These are phyloP conservation scores for Tilletia horrida DNA, from an alignment of 1,284 basidiomycete genomes.

Conservation along the genomic window DNA sequence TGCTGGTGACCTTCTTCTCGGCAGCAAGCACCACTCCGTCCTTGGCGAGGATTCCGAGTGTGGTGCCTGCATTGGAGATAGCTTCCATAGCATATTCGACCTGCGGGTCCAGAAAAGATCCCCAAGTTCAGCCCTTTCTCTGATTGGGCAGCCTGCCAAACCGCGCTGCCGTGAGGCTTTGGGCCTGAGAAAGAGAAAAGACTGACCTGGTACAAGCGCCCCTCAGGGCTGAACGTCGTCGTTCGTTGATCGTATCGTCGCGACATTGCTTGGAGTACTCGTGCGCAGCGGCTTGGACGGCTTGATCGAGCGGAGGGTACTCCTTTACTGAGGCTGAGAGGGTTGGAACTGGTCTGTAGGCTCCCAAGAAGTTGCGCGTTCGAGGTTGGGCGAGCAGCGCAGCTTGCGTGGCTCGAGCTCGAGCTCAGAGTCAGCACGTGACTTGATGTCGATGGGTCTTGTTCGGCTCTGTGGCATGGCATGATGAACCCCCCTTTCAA, in stretches of 20 bases:
- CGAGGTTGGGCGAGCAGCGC: no score
- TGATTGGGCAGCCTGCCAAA: not conserved
- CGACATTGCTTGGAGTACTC: conserved; percentile 34
- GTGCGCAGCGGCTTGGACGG: no score
- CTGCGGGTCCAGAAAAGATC: conserved; percentile 49
- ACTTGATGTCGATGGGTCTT: no score
- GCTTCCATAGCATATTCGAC: conserved; percentile 99
- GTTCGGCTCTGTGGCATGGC: no score
- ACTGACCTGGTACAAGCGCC: conserved; percentile 43
- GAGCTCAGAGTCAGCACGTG: no score
- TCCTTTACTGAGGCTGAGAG: no score
- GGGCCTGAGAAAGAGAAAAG: not conserved
- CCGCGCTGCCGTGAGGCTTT: not conserved
- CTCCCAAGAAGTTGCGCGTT: not conserved
- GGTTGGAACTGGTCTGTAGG: not conserved
- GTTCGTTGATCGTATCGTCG: conserved; percentile 53
- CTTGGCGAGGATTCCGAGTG: conserved; percentile 87
- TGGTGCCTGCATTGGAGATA: conserved; percentile 93
- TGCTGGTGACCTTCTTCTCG: conserved; percentile 98
- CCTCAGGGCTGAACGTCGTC: conserved; percentile 56
- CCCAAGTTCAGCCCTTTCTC: not conserved
- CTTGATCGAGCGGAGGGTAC: no score
- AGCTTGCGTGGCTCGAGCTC: no score
- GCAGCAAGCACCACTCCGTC: conserved; percentile 90
- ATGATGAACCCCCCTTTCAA: no score